These are phyloP conservation scores for Cryptosporidium sp. DNA, from an alignment of 169 alveolate genomes.

Conservation along the genomic window DNA sequence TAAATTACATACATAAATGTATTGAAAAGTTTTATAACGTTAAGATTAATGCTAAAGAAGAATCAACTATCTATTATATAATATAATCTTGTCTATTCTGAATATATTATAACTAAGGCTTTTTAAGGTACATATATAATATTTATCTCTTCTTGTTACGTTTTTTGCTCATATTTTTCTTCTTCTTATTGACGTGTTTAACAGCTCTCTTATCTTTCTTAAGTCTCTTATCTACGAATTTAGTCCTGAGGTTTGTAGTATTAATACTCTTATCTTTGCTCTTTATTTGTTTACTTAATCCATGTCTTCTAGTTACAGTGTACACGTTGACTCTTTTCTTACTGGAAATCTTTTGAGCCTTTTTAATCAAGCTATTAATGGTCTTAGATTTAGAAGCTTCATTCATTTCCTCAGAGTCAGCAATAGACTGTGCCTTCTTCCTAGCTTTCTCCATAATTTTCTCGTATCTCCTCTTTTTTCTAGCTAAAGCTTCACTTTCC, in stretches of 20 bases:
- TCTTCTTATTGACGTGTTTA: conserved; percentile 82
- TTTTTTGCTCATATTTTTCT: conserved; percentile 68
- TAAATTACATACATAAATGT: no score
- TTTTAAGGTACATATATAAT: neutral
- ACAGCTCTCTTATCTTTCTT: conserved; percentile 94
- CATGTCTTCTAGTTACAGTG: conserved; percentile 87
- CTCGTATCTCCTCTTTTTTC: conserved; percentile 92
- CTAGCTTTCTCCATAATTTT: conserved; percentile 91
- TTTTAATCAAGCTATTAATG: conserved; percentile 87
- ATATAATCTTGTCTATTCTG: neutral
- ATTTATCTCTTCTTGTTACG: neutral
- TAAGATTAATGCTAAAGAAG: neutral
- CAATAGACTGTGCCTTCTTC: conserved; percentile 86
- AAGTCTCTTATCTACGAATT: conserved; percentile 95
- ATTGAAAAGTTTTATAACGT: neutral
- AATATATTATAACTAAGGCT: neutral
- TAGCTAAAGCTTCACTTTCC: conserved; percentile 94
- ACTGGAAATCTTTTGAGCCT: conserved; percentile 82
- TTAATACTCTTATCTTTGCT: conserved; percentile 85
- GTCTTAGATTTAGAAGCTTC: conserved; percentile 90
- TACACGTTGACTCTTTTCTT: conserved; percentile 82
- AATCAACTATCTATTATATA: neutral
- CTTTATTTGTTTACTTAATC: conserved; percentile 84
- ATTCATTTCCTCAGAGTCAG: conserved; percentile 89
- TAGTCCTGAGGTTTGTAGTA: conserved; percentile 74